phyloP scores from a whole-genome alignment of 306 rosid species.

The Fagus crenata region DNA sequence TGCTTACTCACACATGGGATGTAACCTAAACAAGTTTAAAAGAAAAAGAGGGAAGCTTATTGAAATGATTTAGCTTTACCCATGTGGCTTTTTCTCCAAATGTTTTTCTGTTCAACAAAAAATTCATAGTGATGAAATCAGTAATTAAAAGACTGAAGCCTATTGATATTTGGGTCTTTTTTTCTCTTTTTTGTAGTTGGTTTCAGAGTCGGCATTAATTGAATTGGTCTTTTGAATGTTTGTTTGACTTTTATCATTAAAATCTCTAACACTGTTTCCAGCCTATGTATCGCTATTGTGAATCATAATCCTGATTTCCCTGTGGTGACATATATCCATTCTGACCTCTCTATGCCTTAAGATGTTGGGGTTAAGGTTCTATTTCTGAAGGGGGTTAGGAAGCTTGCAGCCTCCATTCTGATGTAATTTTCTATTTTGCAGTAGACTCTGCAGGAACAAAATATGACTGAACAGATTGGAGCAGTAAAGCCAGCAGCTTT shows the following conservation, averaged over 20 bases:
- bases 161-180: background rate
- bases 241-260: background rate
- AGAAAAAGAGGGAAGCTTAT: background rate
- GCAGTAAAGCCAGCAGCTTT: conserved; percentile 43
- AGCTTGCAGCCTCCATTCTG: background rate
- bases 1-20: background rate
- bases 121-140: background rate
- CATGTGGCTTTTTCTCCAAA: background rate
- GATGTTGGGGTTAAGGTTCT: background rate
- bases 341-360: background rate
- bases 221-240: background rate
- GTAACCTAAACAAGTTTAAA: background rate
- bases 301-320: background rate
- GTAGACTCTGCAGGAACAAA: background rate
- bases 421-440: background rate
- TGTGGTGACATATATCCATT: background rate
- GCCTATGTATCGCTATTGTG: background rate
- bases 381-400: background rate
- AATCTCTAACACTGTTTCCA: background rate
- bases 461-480: conserved; percentile 57
- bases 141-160: background rate
- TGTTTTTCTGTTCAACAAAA: background rate
- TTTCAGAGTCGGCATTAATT: background rate
- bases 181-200: background rate
- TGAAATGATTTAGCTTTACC: background rate